Evolutionary conservation across 805 yeast genomes (phyloP).

Genomic region (Saccharomycopsis oosterbeekiorum): DNA sequence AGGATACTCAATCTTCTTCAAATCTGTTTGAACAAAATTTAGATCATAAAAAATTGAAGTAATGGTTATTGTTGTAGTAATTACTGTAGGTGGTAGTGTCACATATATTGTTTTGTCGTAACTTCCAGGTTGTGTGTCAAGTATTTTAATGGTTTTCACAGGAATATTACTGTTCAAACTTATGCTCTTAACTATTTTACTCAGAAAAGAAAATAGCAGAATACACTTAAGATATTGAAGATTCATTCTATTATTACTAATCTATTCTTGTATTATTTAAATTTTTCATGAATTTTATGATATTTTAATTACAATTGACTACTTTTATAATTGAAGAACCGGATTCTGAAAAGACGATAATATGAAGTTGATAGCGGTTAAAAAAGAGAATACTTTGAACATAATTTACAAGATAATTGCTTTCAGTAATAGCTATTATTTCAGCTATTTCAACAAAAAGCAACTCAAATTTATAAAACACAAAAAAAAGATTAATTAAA

Average conservation of each 20-base stretch:
- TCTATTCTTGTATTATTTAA: background rate
- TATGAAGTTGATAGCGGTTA: background rate
- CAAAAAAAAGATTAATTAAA: no score
- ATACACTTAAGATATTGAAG: background rate
- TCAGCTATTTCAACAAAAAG: no score
- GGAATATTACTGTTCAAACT: background rate
- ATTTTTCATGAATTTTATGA: background rate
- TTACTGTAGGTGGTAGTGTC: background rate
- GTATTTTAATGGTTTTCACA: background rate
- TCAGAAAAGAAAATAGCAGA: background rate
- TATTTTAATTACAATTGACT: background rate
- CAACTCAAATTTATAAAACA: no score
- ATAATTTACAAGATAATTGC: no score
- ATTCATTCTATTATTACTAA: background rate
- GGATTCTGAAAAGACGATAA: background rate
- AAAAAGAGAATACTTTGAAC: no score
- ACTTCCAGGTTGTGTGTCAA: background rate
- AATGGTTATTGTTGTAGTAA: background rate
- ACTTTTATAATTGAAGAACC: no score
- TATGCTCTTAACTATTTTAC: background rate
- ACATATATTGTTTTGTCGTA: background rate
- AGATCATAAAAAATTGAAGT: background rate
- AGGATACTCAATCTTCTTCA: background rate
- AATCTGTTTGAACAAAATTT: background rate
- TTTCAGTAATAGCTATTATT: no score